Conservation (phyloP, 2,329 filamentous ascomycete genomes). For the Pseudogymnoascus pannorum region DNA sequence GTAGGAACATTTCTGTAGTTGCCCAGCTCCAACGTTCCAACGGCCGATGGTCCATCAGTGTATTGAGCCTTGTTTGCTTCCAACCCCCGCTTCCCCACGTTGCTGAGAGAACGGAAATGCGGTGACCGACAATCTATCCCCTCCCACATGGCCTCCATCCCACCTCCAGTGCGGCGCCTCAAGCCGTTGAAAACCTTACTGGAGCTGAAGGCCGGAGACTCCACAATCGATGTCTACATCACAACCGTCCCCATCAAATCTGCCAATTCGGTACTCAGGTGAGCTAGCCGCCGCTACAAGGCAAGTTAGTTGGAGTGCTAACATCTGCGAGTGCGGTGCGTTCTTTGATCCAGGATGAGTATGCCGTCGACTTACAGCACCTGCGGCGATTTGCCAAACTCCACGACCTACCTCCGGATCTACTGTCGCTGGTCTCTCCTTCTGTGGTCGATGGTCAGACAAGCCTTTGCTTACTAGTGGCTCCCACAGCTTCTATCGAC, state of each 20-base stretch:
- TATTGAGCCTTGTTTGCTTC: neutral
- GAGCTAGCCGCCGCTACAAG: conserved; percentile 29
- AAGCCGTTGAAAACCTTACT: conserved; percentile 58
- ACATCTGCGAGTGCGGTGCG: conserved; percentile 43
- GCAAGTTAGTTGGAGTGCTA: conserved; percentile 1
- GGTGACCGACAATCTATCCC: neutral
- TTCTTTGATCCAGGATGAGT: conserved; percentile 49
- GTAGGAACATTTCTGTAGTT: neutral
- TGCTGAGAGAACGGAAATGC: neutral
- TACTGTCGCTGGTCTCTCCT: conserved; percentile 11
- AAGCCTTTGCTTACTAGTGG: conserved; percentile 44
- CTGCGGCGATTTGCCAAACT: conserved; percentile 70
- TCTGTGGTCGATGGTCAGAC: conserved; percentile 18
- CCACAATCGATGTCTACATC: conserved; percentile 57
- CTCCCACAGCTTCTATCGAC: conserved; percentile 41
- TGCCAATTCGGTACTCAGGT: conserved; percentile 68
- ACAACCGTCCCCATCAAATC: conserved; percentile 64
- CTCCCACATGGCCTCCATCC: neutral
- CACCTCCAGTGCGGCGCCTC: conserved; percentile 25
- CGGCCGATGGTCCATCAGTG: neutral
- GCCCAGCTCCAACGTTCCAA: neutral
- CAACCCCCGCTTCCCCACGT: neutral
- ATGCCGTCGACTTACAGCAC: conserved; percentile 60
- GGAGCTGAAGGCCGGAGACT: conserved; percentile 53
- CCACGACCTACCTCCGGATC: conserved; percentile 50